phyloP scores from a whole-genome alignment of 805 yeast genomes.

The Spathaspora arborariae region DNA sequence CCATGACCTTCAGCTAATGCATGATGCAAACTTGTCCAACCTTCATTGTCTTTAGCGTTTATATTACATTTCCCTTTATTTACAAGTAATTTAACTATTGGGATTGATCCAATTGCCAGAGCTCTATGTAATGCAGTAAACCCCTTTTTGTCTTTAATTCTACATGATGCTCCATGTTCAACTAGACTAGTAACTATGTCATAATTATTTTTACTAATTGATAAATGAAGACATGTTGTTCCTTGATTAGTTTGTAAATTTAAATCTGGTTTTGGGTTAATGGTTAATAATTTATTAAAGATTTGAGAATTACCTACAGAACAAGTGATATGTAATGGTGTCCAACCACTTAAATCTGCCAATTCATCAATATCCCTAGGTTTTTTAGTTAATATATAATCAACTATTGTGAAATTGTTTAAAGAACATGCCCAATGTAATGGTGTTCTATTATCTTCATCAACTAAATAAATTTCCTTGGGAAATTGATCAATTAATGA shows the following conservation, averaged over 20 bases:
- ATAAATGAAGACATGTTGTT: conserved; percentile 70
- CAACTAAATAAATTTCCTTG: conserved; percentile 43
- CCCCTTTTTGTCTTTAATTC: conserved; percentile 63
- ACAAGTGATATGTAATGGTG: conserved; percentile 79
- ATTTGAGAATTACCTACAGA: conserved; percentile 64
- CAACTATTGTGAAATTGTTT: conserved; percentile 51
- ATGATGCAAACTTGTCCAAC: conserved; percentile 88
- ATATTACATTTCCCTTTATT: conserved; percentile 55
- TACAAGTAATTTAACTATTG: conserved; percentile 52
- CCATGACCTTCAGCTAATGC: conserved; percentile 89
- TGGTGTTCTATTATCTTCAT: conserved; percentile 75
- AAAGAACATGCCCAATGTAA: conserved; percentile 86
- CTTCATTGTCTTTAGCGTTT: conserved; percentile 63
- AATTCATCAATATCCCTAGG: conserved; percentile 58
- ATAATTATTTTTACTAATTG: conserved; percentile 64
- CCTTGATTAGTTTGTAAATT: conserved; percentile 64
- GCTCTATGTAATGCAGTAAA: conserved; percentile 79
- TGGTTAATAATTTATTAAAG: conserved; percentile 30
- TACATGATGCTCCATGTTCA: conserved; percentile 51
- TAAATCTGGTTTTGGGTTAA: conserved; percentile 54
- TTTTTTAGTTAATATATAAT: conserved; percentile 24
- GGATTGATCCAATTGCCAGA: conserved; percentile 66
- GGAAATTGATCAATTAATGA: conserved; percentile 50
- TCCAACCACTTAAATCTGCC: conserved; percentile 80
- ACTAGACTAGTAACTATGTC: conserved; percentile 54